Conservation (phyloP, 2,329 filamentous ascomycete species). For the Cladophialophora psammophila region DNA sequence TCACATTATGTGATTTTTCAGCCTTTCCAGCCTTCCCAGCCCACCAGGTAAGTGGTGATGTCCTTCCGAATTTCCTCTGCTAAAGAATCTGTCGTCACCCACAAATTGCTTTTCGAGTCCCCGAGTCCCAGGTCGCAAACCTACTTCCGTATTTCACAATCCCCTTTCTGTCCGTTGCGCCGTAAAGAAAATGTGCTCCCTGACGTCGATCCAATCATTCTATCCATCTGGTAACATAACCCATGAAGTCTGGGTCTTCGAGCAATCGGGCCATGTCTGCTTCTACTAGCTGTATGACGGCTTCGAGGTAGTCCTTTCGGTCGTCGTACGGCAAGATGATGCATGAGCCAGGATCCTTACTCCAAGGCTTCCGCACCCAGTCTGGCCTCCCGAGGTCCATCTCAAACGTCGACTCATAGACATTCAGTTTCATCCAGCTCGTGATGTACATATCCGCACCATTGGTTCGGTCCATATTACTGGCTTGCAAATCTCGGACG, state of each 20-base stretch:
- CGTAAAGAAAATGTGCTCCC: not conserved
- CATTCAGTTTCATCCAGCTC: constrained; percentile 38
- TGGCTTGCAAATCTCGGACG: constrained; percentile 39
- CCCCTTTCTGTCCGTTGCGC: constrained; percentile 7
- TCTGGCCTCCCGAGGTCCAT: constrained; percentile 40
- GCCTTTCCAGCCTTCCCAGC: not conserved
- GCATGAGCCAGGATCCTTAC: constrained; percentile 41
- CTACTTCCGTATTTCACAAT: constrained; percentile 5
- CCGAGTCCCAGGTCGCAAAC: not conserved
- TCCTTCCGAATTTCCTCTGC: not conserved
- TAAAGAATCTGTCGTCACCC: not conserved
- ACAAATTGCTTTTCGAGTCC: constrained; percentile 12
- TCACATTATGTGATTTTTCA: constrained; percentile 11
- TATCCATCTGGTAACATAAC: constrained; percentile 35
- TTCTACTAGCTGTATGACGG: constrained; percentile 40
- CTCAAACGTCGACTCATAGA: constrained; percentile 37
- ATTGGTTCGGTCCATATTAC: constrained; percentile 39
- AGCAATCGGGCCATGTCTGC: constrained; percentile 39
- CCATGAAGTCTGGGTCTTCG: constrained; percentile 36
- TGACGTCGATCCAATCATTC: constrained; percentile 22
- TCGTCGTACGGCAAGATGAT: constrained; percentile 39
- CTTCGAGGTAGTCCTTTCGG: constrained; percentile 36
- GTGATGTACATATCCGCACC: constrained; percentile 43
- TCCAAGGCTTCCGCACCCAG: constrained; percentile 42
- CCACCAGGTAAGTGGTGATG: not conserved